These are phyloP conservation scores for Aspergillus vadensis DNA, from an alignment of 2,329 filamentous ascomycete genomes.

Conservation along the genomic window DNA sequence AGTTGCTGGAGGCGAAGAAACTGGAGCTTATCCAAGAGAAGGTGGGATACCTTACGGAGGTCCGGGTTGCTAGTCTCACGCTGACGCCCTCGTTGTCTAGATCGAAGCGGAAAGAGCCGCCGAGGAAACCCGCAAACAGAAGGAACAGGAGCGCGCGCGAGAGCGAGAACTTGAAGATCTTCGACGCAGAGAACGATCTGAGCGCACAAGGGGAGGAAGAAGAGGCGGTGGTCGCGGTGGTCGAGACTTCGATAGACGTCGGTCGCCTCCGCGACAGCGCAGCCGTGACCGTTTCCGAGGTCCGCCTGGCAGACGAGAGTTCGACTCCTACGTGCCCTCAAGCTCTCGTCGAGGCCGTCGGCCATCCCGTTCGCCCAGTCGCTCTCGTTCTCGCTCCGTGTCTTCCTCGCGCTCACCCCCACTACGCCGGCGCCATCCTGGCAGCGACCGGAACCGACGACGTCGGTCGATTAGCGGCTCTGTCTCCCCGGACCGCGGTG, in stretches of 20 bases:
- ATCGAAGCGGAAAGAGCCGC: conserved; percentile 80
- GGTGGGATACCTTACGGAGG: conserved; percentile 52
- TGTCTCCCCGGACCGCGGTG: conserved; percentile 42
- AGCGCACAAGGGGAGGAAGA: conserved; percentile 41
- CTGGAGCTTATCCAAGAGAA: conserved; percentile 92
- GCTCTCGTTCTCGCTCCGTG: conserved; percentile 35
- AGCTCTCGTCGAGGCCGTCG: conserved; percentile 45
- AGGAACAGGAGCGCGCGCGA: conserved; percentile 70
- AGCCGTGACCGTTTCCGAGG: conserved; percentile 50
- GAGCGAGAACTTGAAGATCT: conserved; percentile 70
- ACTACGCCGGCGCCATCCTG: conserved; percentile 30
- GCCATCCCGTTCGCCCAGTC: conserved; percentile 35
- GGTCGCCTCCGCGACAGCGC: conserved; percentile 55
- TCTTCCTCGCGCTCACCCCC: conserved; percentile 37
- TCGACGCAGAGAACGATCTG: conserved; percentile 57
- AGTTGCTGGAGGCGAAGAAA: conserved; percentile 95
- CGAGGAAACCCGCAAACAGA: conserved; percentile 70
- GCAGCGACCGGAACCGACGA: conserved; percentile 33
- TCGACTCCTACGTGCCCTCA: conserved; percentile 60
- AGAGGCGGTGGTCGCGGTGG: conserved; percentile 39
- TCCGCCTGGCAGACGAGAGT: conserved; percentile 52
- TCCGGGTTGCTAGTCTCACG: conserved; percentile 14
- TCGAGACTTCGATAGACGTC: conserved; percentile 53
- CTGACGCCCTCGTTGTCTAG: conserved; percentile 45
- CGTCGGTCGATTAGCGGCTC: conserved; percentile 40